A percentile compares a stretch with the other conserved stretches of the same genome.
Conservation (phyloP, 257 asterid genomes). For the Osmanthus fragrans region DNA sequence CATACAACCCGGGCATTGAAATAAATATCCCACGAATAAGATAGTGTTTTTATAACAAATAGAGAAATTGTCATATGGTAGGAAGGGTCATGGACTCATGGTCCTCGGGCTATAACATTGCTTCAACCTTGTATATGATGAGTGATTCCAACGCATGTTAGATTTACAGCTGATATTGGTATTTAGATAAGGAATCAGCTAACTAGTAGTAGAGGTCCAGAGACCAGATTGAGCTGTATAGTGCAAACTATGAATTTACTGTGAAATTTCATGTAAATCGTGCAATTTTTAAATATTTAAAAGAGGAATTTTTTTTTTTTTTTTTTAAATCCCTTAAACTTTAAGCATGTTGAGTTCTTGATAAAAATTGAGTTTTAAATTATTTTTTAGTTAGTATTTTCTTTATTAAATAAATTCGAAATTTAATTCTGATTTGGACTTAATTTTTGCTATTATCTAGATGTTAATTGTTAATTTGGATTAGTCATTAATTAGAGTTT, state of each 20-base stretch:
- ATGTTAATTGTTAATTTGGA: too few relatives aligned
- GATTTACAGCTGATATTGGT: neutral
- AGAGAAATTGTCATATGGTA: neutral
- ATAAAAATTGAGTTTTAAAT: too few relatives aligned
- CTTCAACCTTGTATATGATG: neutral
- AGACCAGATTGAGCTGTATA: neutral
- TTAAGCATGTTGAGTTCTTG: too few relatives aligned
- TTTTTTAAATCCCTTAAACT: too few relatives aligned
- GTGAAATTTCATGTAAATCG: neutral
- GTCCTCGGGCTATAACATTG: neutral
- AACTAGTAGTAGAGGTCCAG: neutral
- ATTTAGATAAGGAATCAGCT: neutral
- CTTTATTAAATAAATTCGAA: too few relatives aligned
- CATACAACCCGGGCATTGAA: neutral
- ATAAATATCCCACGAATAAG: neutral
- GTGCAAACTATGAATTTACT: neutral
- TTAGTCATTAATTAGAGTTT: too few relatives aligned
- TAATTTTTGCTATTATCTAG: too few relatives aligned
- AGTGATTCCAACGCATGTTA: neutral
- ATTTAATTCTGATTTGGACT: too few relatives aligned
- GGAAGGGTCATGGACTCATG: neutral
- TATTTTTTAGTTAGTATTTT: too few relatives aligned
- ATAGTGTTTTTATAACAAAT: neutral
- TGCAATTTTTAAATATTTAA: neutral
- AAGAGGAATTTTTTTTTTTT: too few relatives aligned